Conservation (phyloP, 208 protist species). For the Trypanosoma mega region DNA sequence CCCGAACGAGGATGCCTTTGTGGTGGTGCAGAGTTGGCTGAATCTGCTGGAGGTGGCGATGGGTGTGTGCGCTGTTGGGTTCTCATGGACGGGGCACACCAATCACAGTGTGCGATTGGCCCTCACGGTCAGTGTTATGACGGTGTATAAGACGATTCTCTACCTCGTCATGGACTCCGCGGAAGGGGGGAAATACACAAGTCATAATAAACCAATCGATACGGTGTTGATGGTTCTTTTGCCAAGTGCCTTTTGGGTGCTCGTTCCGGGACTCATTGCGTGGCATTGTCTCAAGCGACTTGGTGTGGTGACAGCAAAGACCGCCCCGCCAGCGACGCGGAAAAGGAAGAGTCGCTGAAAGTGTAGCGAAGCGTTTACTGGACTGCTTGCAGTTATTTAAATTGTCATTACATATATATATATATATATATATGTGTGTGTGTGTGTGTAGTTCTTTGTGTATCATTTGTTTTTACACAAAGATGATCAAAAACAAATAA, state of each 20-base stretch:
- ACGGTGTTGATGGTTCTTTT: conserved; percentile 48
- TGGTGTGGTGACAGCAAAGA: conserved; percentile 13
- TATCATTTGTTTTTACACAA: background rate
- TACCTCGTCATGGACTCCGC: conserved; percentile 68
- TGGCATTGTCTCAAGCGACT: conserved; percentile 36
- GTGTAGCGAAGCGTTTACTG: background rate
- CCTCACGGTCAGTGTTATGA: conserved; percentile 61
- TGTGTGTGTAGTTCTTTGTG: too few species aligned
- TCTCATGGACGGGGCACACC: conserved; percentile 18
- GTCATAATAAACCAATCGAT: conserved; percentile 58
- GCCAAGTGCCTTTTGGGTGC: conserved; percentile 66
- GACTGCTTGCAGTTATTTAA: too few species aligned
- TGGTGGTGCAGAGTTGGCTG: conserved; percentile 77
- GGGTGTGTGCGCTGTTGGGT: conserved; percentile 40
- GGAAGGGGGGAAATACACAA: conserved; percentile 63
- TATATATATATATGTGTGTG: too few species aligned
- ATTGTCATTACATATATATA: too few species aligned
- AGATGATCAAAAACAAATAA: background rate
- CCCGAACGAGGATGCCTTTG: conserved; percentile 81
- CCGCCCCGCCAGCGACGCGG: too few species aligned
- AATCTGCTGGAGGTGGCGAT: conserved; percentile 72
- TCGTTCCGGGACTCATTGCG: conserved; percentile 48
- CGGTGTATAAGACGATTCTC: conserved; percentile 78
- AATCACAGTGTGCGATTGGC: conserved; percentile 42
- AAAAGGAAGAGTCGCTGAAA: too few species aligned